Base-by-base conservation (phyloP, 2,329 filamentous ascomycete genomes). In the Clonostachys chloroleuca region DNA sequence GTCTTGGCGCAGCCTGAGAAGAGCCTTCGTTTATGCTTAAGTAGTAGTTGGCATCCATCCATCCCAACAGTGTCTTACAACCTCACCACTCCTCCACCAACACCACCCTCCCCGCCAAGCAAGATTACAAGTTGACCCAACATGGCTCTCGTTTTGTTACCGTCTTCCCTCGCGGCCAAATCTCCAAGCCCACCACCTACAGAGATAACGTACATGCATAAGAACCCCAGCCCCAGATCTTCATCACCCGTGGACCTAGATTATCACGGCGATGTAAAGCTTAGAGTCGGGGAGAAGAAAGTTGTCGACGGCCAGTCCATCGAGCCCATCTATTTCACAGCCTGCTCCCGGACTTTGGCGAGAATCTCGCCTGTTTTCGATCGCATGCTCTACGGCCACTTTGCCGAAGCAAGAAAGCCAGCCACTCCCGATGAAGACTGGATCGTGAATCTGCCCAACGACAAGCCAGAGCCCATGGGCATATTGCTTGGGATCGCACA, bases 401-500 rank as follows among this genome's bases (percentile, higher is more conserved):
- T 63, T 36, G 46, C 49, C 7, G 59, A 64, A 41, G 36, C 36
- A 8, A 30, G 3, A 10, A 30, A 30, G 10, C 24, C 24, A 44
- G 42, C 18, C 42, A 42, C n/a, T 6, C 43, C 9, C 2, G 46
- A 41, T 6, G 40, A 46, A 12, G 47, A 54, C 2, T 65, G 63
- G 62, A 47, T 47, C 1, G 56, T 64, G 8, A 53, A 54, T 1
- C 51, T 68, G 0, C 63, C 64, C 0, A 59, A 63, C 3, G 64
- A 68, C 40, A 55, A 60, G 10, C 58, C 57, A 1, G 48, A 54
- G 14, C 51, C 59, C 2, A 52, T 66, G 41, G 45, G 55, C 4
- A 50, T 61, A 13, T 51, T 66, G 13, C 49, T 66, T 17, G 49
- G 58, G 14, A 63, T 68, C 34, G 51, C 56, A 6, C 65, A 68